Evolutionary conservation across 2,329 filamentous ascomycete genomes (phyloP).

Genomic region (Lachnellula suecica): DNA sequence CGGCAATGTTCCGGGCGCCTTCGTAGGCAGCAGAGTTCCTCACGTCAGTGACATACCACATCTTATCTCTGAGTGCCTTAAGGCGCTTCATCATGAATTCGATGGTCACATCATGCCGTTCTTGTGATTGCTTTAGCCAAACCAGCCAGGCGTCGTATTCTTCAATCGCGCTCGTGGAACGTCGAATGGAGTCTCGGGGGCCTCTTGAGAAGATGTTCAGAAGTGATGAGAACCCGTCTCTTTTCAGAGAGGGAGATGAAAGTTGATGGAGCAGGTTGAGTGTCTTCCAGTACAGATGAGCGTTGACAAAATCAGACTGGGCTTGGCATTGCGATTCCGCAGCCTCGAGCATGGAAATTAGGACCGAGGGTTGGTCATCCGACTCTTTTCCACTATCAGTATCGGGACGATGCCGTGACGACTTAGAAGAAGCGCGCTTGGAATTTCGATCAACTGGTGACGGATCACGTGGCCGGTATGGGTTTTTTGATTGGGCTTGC

Average conservation of each 20-base stretch:
- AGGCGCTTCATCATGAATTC: conserved; percentile 74
- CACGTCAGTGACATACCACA: conserved; percentile 98
- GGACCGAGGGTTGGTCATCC: conserved; percentile 47
- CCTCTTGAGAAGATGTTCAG: conserved; percentile 73
- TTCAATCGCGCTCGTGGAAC: conserved; percentile 70
- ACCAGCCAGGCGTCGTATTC: conserved; percentile 81
- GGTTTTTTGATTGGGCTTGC: conserved; percentile 57
- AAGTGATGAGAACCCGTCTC: conserved; percentile 69
- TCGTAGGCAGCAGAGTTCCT: conserved; percentile 87
- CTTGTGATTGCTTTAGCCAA: conserved; percentile 79
- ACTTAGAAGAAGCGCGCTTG: conserved; percentile 16
- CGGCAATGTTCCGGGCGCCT: conserved; percentile 80
- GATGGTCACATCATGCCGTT: conserved; percentile 71
- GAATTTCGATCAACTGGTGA: conserved; percentile 15
- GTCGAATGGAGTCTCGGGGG: conserved; percentile 66
- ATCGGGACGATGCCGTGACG: conserved; percentile 19
- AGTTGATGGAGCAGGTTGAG: conserved; percentile 69
- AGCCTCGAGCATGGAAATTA: conserved; percentile 73
- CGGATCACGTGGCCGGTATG: conserved; percentile 43
- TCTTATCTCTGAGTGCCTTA: conserved; percentile 83
- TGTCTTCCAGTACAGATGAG: conserved; percentile 83
- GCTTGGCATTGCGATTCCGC: conserved; percentile 76
- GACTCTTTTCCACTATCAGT: conserved; percentile 33
- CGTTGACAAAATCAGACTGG: conserved; percentile 78
- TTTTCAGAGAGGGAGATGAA: conserved; percentile 58